Evolutionary conservation across 2,329 filamentous ascomycete genomes (phyloP), one percentile per base, ranked within the genome.

Genomic region (Ophiognomonia clavigignenti-juglandacearum): DNA sequence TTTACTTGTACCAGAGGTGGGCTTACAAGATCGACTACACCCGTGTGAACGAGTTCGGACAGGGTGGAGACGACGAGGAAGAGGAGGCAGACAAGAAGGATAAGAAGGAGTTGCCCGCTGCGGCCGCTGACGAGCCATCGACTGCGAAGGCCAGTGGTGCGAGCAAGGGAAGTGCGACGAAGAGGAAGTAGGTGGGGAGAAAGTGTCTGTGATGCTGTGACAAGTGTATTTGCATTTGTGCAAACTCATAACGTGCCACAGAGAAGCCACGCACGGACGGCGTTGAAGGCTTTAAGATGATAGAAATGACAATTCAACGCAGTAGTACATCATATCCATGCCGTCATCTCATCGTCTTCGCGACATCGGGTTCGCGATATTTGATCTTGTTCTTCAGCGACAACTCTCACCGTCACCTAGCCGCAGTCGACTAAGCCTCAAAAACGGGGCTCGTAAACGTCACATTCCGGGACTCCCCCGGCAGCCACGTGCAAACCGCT

Each of bases 1-100:
- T 98, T 50, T 98, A 96, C 70, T 59, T 98, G 4, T 98, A 98
- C 69, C 93, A 98, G 71, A 81, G 85, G 52, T 98, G 83, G 79
- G 85, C 85, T 45, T 98, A 98, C 74, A 89, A 85, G 70, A 77
- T 93, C 52, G 93, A 98, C 66, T 93, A 92, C 70, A 85, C 78
- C 10, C 82, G 93, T 53, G 86, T 98, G 62, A 98, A 98, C 66
- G 93, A 98, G 68, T 98, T 97, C 63, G 93, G 93, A 8, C 93
- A 97, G 73, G 93, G 92, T 29, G 93, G 93, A n/a, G 92, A 95
- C n/a, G 86, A 88, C 22, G 88, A 90, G 19, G 78, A 81, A 29
- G 75, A 75, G 39, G 75, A 77, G 57, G 63, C 63, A 32, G 59
- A 61, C 38, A 64, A 67, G 56, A 60, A 68, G 56, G 59, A 62